Evolutionary conservation across 805 yeast genomes (phyloP), one percentile per base, ranked within the genome.

Genomic region (Osmozyma mogii): DNA sequence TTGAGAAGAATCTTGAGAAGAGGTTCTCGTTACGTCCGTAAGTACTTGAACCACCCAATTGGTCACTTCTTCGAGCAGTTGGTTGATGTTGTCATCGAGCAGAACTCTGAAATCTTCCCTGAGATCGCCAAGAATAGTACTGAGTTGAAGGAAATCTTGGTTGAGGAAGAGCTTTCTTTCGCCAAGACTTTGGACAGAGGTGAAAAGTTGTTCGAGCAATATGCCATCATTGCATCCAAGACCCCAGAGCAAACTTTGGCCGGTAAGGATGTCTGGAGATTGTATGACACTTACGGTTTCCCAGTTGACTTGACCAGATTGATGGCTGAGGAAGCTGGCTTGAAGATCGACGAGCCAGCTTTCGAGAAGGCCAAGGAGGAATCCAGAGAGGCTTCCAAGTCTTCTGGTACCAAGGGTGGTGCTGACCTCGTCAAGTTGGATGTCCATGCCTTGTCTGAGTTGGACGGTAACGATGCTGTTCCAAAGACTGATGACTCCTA

Each of bases 271-370:
- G 98, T 92, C 22, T 92, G 99, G 99, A 77, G 99, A 63, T 69
- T 92, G 47, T 92, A 92, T 50, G 99, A 92, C 50, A 92, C 99
- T 9, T 92, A 89, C 52, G 99, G 99, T 35, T 92, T 92, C 82
- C 99, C 99, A 22, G 96, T 87, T 34, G 99, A 92, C 61, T 73
- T 92, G 53, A 92, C 99, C 17, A 78, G 95, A 55, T 72, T 92
- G 54, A 92, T 92, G 99, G 98, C 98, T 26, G 97, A 89, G 60
- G 99, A 92, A 62, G 84, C 92, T 36, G 94, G 94, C 12, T 72
- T 92, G 47, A 79, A 77, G 48, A 89, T 92, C 41, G 96, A 92
- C 56, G 95, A 87, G 54, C 78, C 67, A 29, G 97, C 84, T 20
- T 92, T 92, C 51, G 96, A 88, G 59, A 74, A 74, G 44, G 97